Conservation (phyloP, 83 land plant species). For the Picea mariana region DNA sequence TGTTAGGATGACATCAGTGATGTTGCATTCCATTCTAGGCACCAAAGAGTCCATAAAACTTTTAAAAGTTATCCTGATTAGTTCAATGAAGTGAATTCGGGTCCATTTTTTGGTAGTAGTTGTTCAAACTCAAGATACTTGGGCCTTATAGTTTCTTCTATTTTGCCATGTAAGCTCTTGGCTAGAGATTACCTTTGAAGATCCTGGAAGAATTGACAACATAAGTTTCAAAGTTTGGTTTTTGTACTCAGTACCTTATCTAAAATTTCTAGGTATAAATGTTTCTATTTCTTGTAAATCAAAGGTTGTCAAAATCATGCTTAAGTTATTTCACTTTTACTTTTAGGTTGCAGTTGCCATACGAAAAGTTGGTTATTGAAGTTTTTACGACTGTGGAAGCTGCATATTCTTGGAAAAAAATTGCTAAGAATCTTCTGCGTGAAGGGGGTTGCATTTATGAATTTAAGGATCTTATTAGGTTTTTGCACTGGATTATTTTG, state of each 20-base stretch:
- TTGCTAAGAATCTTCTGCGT: conserved; percentile 35
- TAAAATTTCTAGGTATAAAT: neutral
- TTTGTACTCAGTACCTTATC: neutral
- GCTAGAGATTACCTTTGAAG: conserved; percentile 29
- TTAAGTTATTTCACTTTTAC: neutral
- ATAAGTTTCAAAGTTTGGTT: conserved; percentile 45
- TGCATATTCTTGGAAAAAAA: conserved; percentile 55
- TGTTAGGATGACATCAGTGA: too few relatives aligned
- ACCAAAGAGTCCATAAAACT: too few relatives aligned
- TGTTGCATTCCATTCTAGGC: too few relatives aligned
- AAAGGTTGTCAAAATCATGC: neutral
- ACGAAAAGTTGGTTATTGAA: conserved; percentile 36
- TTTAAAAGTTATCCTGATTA: too few relatives aligned
- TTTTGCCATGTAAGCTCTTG: conserved; percentile 31
- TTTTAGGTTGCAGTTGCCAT: conserved; percentile 45
- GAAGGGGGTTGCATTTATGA: conserved; percentile 34
- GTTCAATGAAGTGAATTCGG: neutral
- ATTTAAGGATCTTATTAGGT: conserved; percentile 60
- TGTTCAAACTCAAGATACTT: neutral
- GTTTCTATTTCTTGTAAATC: neutral
- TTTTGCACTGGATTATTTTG: neutral
- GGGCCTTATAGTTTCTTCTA: neutral
- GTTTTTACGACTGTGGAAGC: conserved; percentile 28
- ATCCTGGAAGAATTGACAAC: conserved; percentile 33
- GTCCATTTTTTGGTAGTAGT: neutral